These are phyloP conservation scores for Pachysandra terminalis DNA, from an alignment of 164 flowering plant genomes.

Conservation along the genomic window DNA sequence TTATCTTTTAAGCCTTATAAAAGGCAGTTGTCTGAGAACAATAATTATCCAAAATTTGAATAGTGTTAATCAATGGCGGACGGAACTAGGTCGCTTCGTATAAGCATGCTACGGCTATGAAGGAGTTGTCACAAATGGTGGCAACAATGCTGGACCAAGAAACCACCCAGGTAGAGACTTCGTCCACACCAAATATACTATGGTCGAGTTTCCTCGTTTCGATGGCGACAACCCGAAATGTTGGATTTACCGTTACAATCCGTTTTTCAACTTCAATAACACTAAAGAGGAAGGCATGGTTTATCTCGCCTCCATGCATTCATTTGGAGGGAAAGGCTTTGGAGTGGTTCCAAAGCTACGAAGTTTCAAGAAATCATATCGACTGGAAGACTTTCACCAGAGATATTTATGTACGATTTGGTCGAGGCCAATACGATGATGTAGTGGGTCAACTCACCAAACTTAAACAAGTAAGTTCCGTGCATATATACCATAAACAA, in stretches of 20 bases:
- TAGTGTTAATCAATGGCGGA: neutral
- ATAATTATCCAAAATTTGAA: neutral
- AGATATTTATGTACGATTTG: neutral
- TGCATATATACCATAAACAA: constrained; percentile 1
- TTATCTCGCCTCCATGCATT: neutral
- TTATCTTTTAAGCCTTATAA: neutral
- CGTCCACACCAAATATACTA: neutral
- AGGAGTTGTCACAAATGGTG: neutral
- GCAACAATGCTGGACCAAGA: neutral
- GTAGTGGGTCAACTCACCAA: constrained; percentile 1
- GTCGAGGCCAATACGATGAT: neutral
- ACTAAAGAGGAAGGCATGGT: neutral
- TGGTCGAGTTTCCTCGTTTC: neutral
- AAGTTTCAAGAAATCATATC: neutral
- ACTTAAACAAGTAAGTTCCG: neutral
- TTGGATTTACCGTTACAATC: neutral
- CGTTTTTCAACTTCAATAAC: neutral
- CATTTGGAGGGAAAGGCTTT: neutral
- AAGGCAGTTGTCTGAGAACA: neutral
- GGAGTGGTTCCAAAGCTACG: neutral
- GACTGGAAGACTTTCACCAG: neutral
- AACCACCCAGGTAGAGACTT: neutral
- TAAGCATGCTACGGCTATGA: neutral
- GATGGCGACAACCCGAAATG: neutral
- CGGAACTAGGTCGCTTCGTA: neutral